A percentile compares a stretch with the other conserved stretches of the same genome.
phyloP scores from a whole-genome alignment of 805 yeast species.

The Candida boidinii region DNA sequence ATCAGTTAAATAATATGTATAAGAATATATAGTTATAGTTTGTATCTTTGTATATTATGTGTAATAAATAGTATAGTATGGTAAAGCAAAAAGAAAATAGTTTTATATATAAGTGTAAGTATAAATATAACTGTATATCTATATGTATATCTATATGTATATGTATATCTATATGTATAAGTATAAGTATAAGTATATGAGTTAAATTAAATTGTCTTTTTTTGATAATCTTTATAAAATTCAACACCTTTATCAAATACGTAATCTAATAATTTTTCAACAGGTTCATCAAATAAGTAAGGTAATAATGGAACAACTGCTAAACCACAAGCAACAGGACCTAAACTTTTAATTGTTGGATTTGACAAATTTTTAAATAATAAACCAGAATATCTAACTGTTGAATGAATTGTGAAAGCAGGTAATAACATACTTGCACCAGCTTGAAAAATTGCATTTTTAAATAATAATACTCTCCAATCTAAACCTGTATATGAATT shows the following conservation, averaged over 20 bases:
- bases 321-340: slow-evolving; percentile 74
- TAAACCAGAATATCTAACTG: slow-evolving; percentile 61
- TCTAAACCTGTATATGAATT: slow-evolving; percentile 37
- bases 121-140: too few relatives aligned
- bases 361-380: slow-evolving; percentile 49
- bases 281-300: slow-evolving; percentile 74
- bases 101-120: too few relatives aligned
- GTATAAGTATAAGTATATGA: too few relatives aligned
- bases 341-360: slow-evolving; percentile 46
- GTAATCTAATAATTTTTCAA: slow-evolving; percentile 58
- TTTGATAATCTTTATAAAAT: slow-evolving; percentile 7
- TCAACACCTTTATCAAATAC: slow-evolving; percentile 46
- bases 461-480: slow-evolving; percentile 56
- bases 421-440: slow-evolving; percentile 84
- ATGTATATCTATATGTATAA: too few relatives aligned
- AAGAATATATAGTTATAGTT: too few relatives aligned
- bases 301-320: slow-evolving; percentile 74
- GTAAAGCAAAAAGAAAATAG: too few relatives aligned
- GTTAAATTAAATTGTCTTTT: too few relatives aligned
- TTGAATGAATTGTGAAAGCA: slow-evolving; percentile 74
- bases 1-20: too few relatives aligned
- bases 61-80: too few relatives aligned
- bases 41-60: too few relatives aligned
- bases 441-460: slow-evolving; percentile 74
- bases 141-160: too few relatives aligned